Conservation (phyloP, 768 basidiomycete genomes). For the Podaxis carcinomalis region DNA sequence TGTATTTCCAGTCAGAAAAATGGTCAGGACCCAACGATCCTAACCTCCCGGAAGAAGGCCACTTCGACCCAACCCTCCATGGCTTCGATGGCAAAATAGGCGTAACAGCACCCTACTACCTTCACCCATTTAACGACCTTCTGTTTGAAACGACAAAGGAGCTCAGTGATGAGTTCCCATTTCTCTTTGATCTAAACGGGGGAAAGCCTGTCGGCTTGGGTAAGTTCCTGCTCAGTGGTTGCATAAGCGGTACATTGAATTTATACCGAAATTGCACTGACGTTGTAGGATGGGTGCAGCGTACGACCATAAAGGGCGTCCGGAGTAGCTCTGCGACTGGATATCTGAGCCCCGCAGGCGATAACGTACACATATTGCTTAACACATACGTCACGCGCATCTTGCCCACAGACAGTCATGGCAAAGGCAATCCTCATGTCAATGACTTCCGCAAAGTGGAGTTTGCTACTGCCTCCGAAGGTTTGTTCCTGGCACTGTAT, state of each 20-base stretch:
- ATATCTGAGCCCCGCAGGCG: slow-evolving; percentile 16
- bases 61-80: slow-evolving; percentile 11
- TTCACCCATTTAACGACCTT: slow-evolving; percentile 17
- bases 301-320: background rate
- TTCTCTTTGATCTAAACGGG: slow-evolving; percentile 3
- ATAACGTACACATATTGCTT: slow-evolving; percentile 10
- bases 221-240: background rate
- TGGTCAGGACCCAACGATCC: too few relatives aligned
- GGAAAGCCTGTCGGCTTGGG: slow-evolving; percentile 7
- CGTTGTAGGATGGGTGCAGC: background rate
- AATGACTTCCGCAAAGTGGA: slow-evolving; percentile 23
- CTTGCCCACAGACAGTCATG: background rate
- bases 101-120: background rate
- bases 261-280: background rate
- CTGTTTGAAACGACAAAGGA: slow-evolving; percentile 16
- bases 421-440: background rate
- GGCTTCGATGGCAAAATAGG: slow-evolving; percentile 6
- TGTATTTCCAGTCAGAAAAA: too few relatives aligned
- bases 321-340: slow-evolving; percentile 23
- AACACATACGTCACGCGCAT: slow-evolving; percentile 14
- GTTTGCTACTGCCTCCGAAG: slow-evolving; percentile 8
- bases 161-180: slow-evolving; percentile 7
- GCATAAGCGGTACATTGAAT: background rate
- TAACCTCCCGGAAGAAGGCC: slow-evolving; percentile 3
- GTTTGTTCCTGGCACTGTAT: too few relatives aligned